phyloP scores from a whole-genome alignment of 257 asterid genomes.

The Nicotiana attenuata region DNA sequence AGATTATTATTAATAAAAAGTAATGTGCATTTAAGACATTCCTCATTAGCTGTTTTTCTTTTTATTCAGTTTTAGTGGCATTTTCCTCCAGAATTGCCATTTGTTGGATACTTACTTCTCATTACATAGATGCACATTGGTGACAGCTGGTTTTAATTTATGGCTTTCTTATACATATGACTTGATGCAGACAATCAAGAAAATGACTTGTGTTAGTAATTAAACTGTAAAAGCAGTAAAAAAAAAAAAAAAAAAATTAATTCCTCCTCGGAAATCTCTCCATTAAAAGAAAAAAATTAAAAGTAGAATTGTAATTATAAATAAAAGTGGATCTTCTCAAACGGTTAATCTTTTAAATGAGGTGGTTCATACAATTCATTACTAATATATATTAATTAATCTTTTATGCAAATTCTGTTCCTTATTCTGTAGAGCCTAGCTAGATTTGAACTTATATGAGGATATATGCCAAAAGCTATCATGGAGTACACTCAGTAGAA shows the following conservation, averaged over 20 bases:
- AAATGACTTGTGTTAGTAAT: slow-evolving; percentile 30
- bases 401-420: background rate
- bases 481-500: background rate
- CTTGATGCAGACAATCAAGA: slow-evolving; percentile 34
- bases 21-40: slow-evolving; percentile 27
- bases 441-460: background rate
- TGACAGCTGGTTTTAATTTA: slow-evolving; percentile 42
- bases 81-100: slow-evolving; percentile 28
- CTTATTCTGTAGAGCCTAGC: background rate
- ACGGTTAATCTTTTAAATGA: background rate
- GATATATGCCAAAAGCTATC: background rate
- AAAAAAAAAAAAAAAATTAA: background rate
- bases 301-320: background rate
- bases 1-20: background rate
- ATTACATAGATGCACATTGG: slow-evolving; percentile 21
- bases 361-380: background rate
- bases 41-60: slow-evolving; percentile 25
- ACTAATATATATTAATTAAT: background rate
- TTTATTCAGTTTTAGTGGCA: slow-evolving; percentile 20
- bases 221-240: background rate
- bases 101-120: slow-evolving; percentile 20
- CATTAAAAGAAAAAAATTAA: background rate
- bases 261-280: background rate
- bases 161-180: slow-evolving; percentile 15
- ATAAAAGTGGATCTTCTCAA: background rate